phyloP scores from a whole-genome alignment of 2,329 filamentous ascomycete genomes.

The Cladosporium velox region DNA sequence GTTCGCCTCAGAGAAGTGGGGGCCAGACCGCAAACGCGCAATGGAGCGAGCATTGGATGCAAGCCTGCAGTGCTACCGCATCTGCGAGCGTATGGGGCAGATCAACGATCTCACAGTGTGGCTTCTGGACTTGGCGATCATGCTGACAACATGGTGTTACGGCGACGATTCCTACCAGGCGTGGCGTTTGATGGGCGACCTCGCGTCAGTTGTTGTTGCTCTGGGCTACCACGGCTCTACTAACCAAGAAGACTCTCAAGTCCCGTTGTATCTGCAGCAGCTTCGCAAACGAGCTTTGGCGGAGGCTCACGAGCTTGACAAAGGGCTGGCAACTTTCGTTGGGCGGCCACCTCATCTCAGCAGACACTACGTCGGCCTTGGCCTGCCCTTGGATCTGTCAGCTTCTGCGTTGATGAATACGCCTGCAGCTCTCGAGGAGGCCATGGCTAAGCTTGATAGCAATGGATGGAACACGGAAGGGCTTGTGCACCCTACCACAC shows the following conservation, averaged over 20 bases:
- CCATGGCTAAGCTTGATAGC: not conserved
- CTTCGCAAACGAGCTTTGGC: slow-evolving; percentile 13
- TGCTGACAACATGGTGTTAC: slow-evolving; percentile 21
- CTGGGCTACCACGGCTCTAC: slow-evolving; percentile 15
- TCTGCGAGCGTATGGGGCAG: slow-evolving; percentile 7
- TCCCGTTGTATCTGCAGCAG: slow-evolving; percentile 17
- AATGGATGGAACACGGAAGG: slow-evolving; percentile 1
- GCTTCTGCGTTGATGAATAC: not conserved
- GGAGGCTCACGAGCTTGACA: slow-evolving; percentile 17
- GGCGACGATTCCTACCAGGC: slow-evolving; percentile 21
- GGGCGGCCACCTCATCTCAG: slow-evolving; percentile 20
- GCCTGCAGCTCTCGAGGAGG: not conserved
- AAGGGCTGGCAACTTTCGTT: slow-evolving; percentile 14
- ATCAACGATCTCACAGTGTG: slow-evolving; percentile 21
- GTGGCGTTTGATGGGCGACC: slow-evolving; percentile 16
- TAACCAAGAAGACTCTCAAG: not conserved
- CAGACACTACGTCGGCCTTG: slow-evolving; percentile 4
- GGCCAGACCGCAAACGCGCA: not conserved
- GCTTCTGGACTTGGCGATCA: not conserved
- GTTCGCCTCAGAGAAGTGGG: not conserved
- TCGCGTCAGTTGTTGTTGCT: slow-evolving; percentile 17
- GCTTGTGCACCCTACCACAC: not conserved
- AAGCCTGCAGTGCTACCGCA: not conserved
- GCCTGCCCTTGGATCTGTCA: slow-evolving; percentile 13
- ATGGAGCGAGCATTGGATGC: not conserved